Percentiles rank a stretch among this genome's conserved stretches.
These are phyloP conservation scores for Lathyrus oleraceus DNA, from an alignment of 306 rosid species.

Conservation along the genomic window DNA sequence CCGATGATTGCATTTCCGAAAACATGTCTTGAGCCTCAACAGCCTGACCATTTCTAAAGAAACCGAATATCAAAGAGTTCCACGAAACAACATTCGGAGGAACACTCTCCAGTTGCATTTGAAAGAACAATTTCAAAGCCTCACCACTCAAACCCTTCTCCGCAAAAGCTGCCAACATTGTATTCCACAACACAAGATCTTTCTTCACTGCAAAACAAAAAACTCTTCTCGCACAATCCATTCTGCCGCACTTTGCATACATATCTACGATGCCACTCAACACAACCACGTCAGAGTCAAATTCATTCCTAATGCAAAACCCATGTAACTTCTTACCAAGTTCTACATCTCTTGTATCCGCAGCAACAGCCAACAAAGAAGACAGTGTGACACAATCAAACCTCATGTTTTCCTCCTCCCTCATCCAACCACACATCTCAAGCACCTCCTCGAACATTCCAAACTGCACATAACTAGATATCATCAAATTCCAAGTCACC, in stretches of 20 bases:
- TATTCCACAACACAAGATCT: slow-evolving; percentile 81
- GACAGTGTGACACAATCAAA: slow-evolving; percentile 75
- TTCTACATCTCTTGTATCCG: slow-evolving; percentile 50
- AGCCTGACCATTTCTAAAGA: slow-evolving; percentile 72
- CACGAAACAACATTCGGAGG: slow-evolving; percentile 74
- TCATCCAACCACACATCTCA: slow-evolving; percentile 55
- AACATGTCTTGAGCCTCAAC: slow-evolving; percentile 65
- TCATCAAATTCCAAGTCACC: slow-evolving; percentile 80
- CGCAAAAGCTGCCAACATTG: slow-evolving; percentile 76
- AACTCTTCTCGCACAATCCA: slow-evolving; percentile 57
- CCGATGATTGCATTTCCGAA: slow-evolving; percentile 60
- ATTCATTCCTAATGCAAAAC: slow-evolving; percentile 65
- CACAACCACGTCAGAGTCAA: slow-evolving; percentile 61
- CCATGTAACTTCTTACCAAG: slow-evolving; percentile 71
- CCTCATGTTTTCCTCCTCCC: slow-evolving; percentile 48
- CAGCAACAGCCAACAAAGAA: slow-evolving; percentile 62
- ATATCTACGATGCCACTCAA: slow-evolving; percentile 60
- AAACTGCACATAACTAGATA: slow-evolving; percentile 60
- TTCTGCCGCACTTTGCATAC: slow-evolving; percentile 73
- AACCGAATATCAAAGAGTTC: slow-evolving; percentile 71
- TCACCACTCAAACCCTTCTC: slow-evolving; percentile 70
- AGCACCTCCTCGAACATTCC: slow-evolving; percentile 64
- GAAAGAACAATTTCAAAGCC: slow-evolving; percentile 71
- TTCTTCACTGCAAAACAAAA: slow-evolving; percentile 42
- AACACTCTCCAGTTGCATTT: slow-evolving; percentile 71